Conservation (phyloP, 2,329 filamentous ascomycete species). For the Aspergillus sojae region DNA sequence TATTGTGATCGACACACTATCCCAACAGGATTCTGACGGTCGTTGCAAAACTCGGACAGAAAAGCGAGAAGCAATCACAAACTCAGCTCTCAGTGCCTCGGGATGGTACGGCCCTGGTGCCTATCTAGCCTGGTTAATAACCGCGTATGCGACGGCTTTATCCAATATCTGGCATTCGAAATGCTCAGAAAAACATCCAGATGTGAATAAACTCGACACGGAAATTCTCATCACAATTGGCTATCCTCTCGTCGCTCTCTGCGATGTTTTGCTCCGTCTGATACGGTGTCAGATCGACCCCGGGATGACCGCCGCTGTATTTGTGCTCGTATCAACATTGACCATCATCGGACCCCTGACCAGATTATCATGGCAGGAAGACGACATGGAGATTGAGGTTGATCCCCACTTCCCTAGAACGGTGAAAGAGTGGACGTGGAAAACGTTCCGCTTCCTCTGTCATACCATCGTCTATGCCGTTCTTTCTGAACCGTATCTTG, state of each 20-base stretch:
- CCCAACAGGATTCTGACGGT: background rate
- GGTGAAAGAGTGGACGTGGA: background rate
- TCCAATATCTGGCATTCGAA: slow-evolving; percentile 1
- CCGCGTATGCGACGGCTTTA: background rate
- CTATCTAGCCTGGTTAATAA: slow-evolving; percentile 3
- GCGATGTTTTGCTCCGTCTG: background rate
- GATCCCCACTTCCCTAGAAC: background rate
- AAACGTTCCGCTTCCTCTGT: background rate
- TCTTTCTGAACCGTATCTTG: background rate
- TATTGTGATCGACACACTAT: background rate
- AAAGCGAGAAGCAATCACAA: background rate
- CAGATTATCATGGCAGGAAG: background rate
- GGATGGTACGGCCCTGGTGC: slow-evolving; percentile 3
- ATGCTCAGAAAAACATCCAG: background rate
- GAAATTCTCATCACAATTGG: background rate
- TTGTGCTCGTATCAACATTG: background rate
- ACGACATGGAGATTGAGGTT: background rate
- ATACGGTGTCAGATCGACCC: background rate
- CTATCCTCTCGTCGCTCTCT: background rate
- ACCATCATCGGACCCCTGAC: background rate
- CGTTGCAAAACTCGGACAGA: background rate
- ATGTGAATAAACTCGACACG: background rate
- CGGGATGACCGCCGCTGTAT: background rate
- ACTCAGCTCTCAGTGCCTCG: background rate
- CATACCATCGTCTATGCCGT: background rate